These are phyloP conservation scores for Ustilago esculenta DNA, from an alignment of 1,284 basidiomycete genomes.

Conservation along the genomic window DNA sequence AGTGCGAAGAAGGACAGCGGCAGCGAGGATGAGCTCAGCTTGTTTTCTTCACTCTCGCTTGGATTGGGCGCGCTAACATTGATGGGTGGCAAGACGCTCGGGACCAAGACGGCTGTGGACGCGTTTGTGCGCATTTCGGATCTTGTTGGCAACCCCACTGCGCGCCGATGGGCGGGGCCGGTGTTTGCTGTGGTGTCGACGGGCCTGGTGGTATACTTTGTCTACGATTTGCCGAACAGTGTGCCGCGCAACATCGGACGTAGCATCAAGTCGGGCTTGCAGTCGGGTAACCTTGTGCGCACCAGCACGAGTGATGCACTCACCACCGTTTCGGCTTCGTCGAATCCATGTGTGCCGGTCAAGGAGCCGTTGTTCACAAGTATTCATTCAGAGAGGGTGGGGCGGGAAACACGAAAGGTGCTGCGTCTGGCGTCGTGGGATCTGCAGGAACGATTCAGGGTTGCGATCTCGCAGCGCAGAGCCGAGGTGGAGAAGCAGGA, in stretches of 20 bases:
- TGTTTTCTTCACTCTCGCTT: constrained; percentile 53
- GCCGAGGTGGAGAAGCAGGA: constrained; percentile 67
- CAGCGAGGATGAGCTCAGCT: constrained; percentile 68
- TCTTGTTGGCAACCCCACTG: constrained; percentile 81
- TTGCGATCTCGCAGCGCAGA: constrained; percentile 79
- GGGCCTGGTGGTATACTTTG: constrained; percentile 82
- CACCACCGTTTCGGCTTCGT: neutral
- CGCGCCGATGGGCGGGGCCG: constrained; percentile 87
- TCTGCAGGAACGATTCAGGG: constrained; percentile 82
- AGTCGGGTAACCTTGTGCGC: constrained; percentile 23
- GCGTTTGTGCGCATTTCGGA: constrained; percentile 68
- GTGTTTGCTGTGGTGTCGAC: constrained; percentile 78
- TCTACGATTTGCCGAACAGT: constrained; percentile 86
- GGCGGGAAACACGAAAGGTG: constrained; percentile 91
- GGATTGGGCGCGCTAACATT: constrained; percentile 82
- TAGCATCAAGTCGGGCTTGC: constrained; percentile 51
- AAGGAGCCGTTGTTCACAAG: constrained; percentile 72
- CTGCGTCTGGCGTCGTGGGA: constrained; percentile 92
- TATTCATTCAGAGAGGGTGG: constrained; percentile 77
- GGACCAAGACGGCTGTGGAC: constrained; percentile 68
- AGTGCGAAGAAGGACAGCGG: constrained; percentile 68
- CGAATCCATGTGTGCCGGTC: neutral
- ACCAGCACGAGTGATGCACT: constrained; percentile 6
- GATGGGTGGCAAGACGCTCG: constrained; percentile 81
- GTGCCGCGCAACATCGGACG: constrained; percentile 81